These are phyloP conservation scores for Bullera alba DNA, from an alignment of 768 basidiomycete genomes.

Conservation along the genomic window DNA sequence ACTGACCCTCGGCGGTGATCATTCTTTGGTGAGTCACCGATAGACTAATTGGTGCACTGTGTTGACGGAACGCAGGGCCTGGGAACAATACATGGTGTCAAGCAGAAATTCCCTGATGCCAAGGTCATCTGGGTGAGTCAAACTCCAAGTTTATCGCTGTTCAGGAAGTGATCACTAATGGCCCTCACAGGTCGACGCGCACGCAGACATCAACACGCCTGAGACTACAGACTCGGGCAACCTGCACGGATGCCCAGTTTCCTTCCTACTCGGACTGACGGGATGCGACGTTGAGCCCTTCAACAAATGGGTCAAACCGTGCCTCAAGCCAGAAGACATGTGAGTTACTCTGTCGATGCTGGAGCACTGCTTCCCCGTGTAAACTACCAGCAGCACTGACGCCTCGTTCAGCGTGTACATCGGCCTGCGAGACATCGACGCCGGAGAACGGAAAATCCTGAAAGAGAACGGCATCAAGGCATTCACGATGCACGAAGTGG, in stretches of 20 bases:
- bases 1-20: constrained; percentile 90
- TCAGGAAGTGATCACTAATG: background rate
- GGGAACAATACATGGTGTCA: constrained; percentile 88
- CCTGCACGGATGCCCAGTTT: constrained; percentile 96
- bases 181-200: constrained; percentile 64
- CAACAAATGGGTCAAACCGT: constrained; percentile 56
- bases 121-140: constrained; percentile 71
- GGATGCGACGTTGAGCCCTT: constrained; percentile 48
- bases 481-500: constrained; percentile 83
- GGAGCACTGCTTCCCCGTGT: background rate
- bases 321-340: constrained; percentile 64
- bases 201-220: constrained; percentile 90
- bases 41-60: background rate
- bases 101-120: constrained; percentile 53
- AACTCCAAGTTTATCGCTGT: background rate
- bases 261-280: constrained; percentile 68
- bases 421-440: constrained; percentile 87
- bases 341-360: constrained; percentile 6
- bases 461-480: constrained; percentile 72
- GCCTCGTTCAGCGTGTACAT: constrained; percentile 66
- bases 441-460: constrained; percentile 78
- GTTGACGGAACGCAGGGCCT: constrained; percentile 54
- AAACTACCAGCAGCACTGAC: background rate
- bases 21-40: constrained; percentile 68
- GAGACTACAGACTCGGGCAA: constrained; percentile 77